Evolutionary conservation across 495 filamentous ascomycete genomes (phyloP), one percentile per base, ranked within the genome.

Genomic region (Aspergillus campestris): DNA sequence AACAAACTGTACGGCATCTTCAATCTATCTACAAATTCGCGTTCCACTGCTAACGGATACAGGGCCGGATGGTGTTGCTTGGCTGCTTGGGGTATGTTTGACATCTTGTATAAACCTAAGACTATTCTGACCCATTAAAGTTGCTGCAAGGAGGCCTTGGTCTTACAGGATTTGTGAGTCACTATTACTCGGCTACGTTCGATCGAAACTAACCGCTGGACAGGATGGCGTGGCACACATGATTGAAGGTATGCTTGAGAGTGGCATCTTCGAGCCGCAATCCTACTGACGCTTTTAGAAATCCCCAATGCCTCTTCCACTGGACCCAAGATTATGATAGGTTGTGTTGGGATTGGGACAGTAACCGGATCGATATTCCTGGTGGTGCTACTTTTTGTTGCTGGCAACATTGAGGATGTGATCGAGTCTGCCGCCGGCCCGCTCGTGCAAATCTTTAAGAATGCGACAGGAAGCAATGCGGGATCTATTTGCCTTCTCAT

Each of bases 281-380:
- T 8, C 3, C 38, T 9, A 13, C 37, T 57, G 35, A 59, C 13
- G 57, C 55, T 58, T 29, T 15, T 34, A 68, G 84, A 89, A 66
- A 86, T 89, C 40, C 84, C 84, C 6, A 77, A 85, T 31, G 74
- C 84, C 8, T 65, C 80, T 3, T 60, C 78, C 0, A 74, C 79
- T 48, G 84, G 79, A 3, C 84, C 84, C 12, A 79, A 77, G 47
- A 83, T 86, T 43, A 87, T 89, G 83, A 73, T 89, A 37, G 73
- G 70, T 28, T 83, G 79, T 47, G 84, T 89, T 24, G 67, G 59
- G 6, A 87, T 88, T 33, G 84, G 84, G 9, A 74, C 76, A 31
- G 64, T 76, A 24, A 86, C 84, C 8, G 84, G 84, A 9, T 73
- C 81, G 27, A 67, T 85, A 44, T 89, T 88, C 61, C 66, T 87